Percentiles rank a stretch among this genome's conserved stretches.
These are phyloP conservation scores for Cetradonia linearis DNA, from an alignment of 495 filamentous ascomycete species.

Conservation along the genomic window DNA sequence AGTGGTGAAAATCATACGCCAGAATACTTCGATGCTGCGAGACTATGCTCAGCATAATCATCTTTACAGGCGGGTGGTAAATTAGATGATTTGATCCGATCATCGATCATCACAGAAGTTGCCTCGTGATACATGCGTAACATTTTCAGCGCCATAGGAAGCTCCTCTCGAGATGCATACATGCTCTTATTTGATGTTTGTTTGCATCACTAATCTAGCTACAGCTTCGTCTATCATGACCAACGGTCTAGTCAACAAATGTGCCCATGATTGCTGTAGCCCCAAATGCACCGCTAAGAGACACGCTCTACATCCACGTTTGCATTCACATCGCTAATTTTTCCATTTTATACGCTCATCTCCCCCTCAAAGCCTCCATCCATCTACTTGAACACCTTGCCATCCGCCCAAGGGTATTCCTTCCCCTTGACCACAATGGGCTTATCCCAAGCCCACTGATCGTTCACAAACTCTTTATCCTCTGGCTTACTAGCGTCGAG, in stretches of 20 bases:
- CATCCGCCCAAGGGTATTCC: conserved; percentile 66
- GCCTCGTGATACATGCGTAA: not conserved
- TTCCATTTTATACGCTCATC: not conserved
- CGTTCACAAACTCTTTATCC: conserved; percentile 74
- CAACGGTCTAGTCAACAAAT: not conserved
- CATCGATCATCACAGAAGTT: not conserved
- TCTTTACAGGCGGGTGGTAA: not conserved
- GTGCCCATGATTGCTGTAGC: not conserved
- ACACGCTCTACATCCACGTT: not conserved
- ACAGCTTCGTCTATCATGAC: conserved; percentile 1
- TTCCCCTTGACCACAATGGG: conserved; percentile 69
- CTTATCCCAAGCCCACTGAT: conserved; percentile 85
- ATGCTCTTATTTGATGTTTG: conserved; percentile 1
- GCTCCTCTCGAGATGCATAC: not conserved
- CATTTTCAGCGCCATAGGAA: not conserved
- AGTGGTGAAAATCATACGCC: not conserved
- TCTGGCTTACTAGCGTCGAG: conserved; percentile 76
- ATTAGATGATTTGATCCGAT: not conserved
- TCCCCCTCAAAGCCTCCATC: not conserved
- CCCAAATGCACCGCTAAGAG: not conserved
- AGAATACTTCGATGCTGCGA: not conserved
- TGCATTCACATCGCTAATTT: conserved; percentile 3
- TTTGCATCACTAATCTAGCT: not conserved
- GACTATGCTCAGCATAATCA: not conserved
- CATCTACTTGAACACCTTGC: conserved; percentile 97